Evolutionary conservation across 495 filamentous ascomycete genomes (phyloP), one percentile per base, ranked within the genome.

Genomic region (Xylaria sp.): DNA sequence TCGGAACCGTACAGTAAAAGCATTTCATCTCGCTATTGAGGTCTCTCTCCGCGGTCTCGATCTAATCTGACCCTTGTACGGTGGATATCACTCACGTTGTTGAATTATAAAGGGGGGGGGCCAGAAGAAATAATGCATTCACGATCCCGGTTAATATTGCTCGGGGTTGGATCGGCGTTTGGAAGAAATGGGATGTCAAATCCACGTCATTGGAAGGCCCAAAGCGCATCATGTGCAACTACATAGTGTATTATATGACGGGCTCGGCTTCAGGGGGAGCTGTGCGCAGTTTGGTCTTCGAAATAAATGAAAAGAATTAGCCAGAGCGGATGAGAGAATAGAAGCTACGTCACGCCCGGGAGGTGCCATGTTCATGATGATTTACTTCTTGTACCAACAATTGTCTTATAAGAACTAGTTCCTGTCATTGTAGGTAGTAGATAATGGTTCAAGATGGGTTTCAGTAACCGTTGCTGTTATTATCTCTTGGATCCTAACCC

Each of bases 1-100:
- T 99, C 77, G 84, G 88, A 80, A 80, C 61, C 61, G 29, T 71
- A 50, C 69, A 66, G 59, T 71, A 66, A 58, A 61, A 29, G n/a
- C 6, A 53, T 37, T 21, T 43, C 58, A 9, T 33, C 35, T 43
- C 15, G 11, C 46, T 44, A 5, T 55, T 9, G 46, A 55, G 31
- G 31, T 37, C 59, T 26, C 29, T 35, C 53, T 31, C 4, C 21
- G 48, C 29, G 17, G 44, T 46, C 58, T 55, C 33, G 46, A 62
- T 43, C 58, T 63, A 44, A 19, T 62, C 48, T 43, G 46, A 44
- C 50, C 46, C 52, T 53, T 61, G 24, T 63, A 53, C 26, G 43
- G 44, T 70, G 57, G 44, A 41, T 43, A 41, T 40, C 46, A 31
- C 14, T 67, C 58, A 31, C 53, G 41, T 43, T 53, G 46, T 70